Percentiles rank a stretch among this genome's conserved stretches.
Conservation (phyloP, 495 filamentous ascomycete genomes). For the Annulohypoxylon nitens region DNA sequence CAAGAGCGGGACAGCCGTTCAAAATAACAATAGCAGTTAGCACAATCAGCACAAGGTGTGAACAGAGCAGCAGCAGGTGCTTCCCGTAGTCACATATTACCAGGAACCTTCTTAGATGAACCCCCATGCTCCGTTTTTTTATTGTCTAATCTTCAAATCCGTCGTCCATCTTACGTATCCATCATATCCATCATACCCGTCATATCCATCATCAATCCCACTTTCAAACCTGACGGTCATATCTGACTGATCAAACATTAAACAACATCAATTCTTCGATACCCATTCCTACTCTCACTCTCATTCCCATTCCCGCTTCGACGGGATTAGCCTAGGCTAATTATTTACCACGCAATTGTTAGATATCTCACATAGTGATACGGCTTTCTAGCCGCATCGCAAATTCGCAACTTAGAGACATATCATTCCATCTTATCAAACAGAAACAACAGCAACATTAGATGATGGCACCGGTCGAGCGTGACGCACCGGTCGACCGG, state of each 20-base stretch:
- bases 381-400: slow-evolving; percentile 9
- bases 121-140: slow-evolving; percentile 43
- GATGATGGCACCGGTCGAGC: slow-evolving; percentile 64
- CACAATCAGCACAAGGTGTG: not conserved
- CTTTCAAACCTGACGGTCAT: slow-evolving; percentile 28
- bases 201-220: slow-evolving; percentile 13
- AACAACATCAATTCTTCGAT: slow-evolving; percentile 29
- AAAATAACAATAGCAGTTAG: slow-evolving; percentile 21
- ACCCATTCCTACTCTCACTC: too few relatives aligned
- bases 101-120: slow-evolving; percentile 34
- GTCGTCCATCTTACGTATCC: slow-evolving; percentile 6
- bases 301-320: slow-evolving; percentile 21
- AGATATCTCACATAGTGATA: slow-evolving; percentile 17
- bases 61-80: slow-evolving; percentile 9
- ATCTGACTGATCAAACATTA: slow-evolving; percentile 40
- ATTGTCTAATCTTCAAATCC: slow-evolving; percentile 41
- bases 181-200: slow-evolving; percentile 9
- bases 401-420: slow-evolving; percentile 42
- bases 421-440: slow-evolving; percentile 43
- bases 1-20: slow-evolving; percentile 29
- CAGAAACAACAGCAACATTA: slow-evolving; percentile 21
- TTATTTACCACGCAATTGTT: slow-evolving; percentile 12
- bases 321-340: slow-evolving; percentile 33
- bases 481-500: slow-evolving; percentile 61
- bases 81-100: slow-evolving; percentile 35